Conservation (phyloP, 2,329 filamentous ascomycete species). For the Pseudogymnoascus sp. region DNA sequence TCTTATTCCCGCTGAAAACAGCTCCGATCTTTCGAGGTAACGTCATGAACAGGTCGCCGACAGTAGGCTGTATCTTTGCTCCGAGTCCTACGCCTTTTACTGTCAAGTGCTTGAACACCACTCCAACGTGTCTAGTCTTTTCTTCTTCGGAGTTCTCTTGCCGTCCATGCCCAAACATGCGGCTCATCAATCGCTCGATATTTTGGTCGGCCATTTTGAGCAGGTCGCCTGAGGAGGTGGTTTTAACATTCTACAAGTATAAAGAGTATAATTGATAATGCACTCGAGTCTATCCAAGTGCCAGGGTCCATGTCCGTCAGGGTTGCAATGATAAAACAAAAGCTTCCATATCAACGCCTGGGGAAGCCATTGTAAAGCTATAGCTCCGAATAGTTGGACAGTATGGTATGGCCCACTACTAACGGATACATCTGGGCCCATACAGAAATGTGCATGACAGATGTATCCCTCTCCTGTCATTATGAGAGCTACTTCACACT, state of each 20-base stretch:
- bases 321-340: not conserved
- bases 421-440: not conserved
- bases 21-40: slow-evolving; percentile 18
- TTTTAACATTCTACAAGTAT: not conserved
- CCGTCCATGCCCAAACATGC: slow-evolving; percentile 61
- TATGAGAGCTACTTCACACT: not conserved
- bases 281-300: too few species aligned
- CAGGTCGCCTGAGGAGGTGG: not conserved
- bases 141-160: slow-evolving; percentile 62
- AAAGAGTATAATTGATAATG: not conserved
- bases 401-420: not conserved
- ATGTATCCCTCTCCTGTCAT: not conserved
- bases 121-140: slow-evolving; percentile 60
- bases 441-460: not conserved
- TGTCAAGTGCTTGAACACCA: slow-evolving; percentile 63
- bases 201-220: not conserved
- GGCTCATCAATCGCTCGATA: slow-evolving; percentile 47
- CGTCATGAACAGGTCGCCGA: slow-evolving; percentile 32
- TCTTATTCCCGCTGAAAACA: slow-evolving; percentile 11
- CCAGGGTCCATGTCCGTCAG: not conserved
- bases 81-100: slow-evolving; percentile 64
- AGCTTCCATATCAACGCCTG: not conserved
- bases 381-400: not conserved
- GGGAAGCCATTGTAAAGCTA: not conserved
- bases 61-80: slow-evolving; percentile 44